Evolutionary conservation across 2,329 filamentous ascomycete species (phyloP), one percentile per base, ranked within the genome.

Genomic region (Xylariaceae sp.): DNA sequence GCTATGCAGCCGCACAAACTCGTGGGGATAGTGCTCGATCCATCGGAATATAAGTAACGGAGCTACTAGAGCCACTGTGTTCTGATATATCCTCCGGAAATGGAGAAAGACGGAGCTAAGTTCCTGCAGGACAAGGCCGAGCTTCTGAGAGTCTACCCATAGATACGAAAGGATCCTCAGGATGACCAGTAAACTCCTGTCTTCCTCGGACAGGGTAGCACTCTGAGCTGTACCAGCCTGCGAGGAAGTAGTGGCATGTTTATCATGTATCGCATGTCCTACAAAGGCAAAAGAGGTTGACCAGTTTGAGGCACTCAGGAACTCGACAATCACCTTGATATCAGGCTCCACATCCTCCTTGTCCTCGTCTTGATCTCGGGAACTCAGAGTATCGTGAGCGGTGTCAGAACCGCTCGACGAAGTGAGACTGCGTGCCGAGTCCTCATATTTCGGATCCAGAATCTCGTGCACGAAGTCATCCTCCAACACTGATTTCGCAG

Each of bases 81-180:
- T 79, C 50, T 85, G 81, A 51, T 77, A 79, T 1, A 71, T 59
- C 50, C 76, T 80, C 46, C 76, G 72, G 44, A 84, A 75, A 55
- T 83, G 79, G 31, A 83, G 66, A 56, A 83, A 84, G 53, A 72
- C 78, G 15, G 77, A 78, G 55, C 77, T 81, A 26, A 84, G 66
- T 59, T 85, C 81, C 50, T 82, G 77, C 26, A 84, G 72, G 36
- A 84, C 55, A 14, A 74, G 59, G 27, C 76, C 72, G 11, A 85
- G 66, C 59, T 81, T 83, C 31, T 70, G 66, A 28, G 68, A 68
- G 52, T 83, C 78, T 14, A 82, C 73, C 76, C 78, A 83, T 49
- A 81, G 74, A 53, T 73, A 81, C 12, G 76, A 73, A 17, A 83
- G 63, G 23, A 82, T 65, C 26, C 76, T 70, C 33, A 84, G 59